phyloP scores from a whole-genome alignment of 2,329 filamentous ascomycete genomes.

The Hypomyces rosellus region DNA sequence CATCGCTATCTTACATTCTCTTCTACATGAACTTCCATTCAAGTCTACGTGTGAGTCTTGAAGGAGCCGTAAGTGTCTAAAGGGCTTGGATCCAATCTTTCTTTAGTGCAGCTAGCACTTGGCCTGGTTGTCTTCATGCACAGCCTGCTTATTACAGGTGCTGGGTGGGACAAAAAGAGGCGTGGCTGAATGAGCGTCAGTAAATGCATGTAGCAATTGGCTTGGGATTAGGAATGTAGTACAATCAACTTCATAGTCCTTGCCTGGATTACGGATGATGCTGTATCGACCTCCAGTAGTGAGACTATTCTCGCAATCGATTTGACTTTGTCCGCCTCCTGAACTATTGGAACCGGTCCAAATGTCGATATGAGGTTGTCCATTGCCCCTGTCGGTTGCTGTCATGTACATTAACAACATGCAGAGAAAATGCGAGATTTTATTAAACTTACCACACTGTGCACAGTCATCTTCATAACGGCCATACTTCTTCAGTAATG shows the following conservation, averaged over 20 bases:
- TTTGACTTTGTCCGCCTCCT: slow-evolving; percentile 12
- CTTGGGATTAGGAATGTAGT: too few relatives aligned
- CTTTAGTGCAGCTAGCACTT: too few relatives aligned
- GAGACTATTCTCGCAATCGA: slow-evolving; percentile 14
- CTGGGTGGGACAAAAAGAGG: too few relatives aligned
- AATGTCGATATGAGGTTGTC: slow-evolving; percentile 15
- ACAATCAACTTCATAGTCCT: neutral
- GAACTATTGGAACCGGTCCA: slow-evolving; percentile 12
- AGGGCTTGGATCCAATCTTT: too few relatives aligned
- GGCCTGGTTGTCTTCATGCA: too few relatives aligned
- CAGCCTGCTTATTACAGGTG: too few relatives aligned
- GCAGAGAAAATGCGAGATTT: neutral
- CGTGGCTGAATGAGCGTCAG: too few relatives aligned
- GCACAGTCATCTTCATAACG: slow-evolving; percentile 14
- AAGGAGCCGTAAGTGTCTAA: too few relatives aligned
- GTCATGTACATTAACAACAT: neutral
- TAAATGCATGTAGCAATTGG: too few relatives aligned
- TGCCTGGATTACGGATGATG: slow-evolving; percentile 10
- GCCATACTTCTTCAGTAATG: slow-evolving; percentile 14
- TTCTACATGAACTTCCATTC: too few relatives aligned
- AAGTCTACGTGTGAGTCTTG: too few relatives aligned
- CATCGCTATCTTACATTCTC: too few relatives aligned
- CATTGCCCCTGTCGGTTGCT: slow-evolving; percentile 8
- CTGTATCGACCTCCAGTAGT: slow-evolving; percentile 12
- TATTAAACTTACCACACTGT: slow-evolving; percentile 10